These are phyloP conservation scores for Lachnellula subtilissima DNA, from an alignment of 2,329 filamentous ascomycete species.

Conservation along the genomic window DNA sequence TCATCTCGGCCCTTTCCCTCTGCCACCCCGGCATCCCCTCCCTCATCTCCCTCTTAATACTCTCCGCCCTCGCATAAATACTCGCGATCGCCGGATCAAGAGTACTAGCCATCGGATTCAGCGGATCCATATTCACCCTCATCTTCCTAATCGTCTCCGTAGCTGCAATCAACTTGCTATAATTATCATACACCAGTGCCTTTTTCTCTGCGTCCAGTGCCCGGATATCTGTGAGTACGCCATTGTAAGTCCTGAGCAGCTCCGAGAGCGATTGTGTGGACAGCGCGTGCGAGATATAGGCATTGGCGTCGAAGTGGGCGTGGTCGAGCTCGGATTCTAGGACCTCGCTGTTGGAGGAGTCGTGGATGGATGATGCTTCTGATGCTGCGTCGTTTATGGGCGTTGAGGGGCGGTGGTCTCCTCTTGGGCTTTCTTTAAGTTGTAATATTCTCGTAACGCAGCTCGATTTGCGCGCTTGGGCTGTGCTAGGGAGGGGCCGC, in stretches of 20 bases:
- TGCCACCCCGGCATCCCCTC: slow-evolving; percentile 29
- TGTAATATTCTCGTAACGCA: slow-evolving; percentile 92
- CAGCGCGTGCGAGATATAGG: slow-evolving; percentile 59
- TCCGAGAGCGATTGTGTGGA: slow-evolving; percentile 61
- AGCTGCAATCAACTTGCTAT: slow-evolving; percentile 92
- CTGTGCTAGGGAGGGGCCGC: slow-evolving; percentile 28
- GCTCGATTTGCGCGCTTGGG: slow-evolving; percentile 57
- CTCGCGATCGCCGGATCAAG: slow-evolving; percentile 69
- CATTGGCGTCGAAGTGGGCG: slow-evolving; percentile 65
- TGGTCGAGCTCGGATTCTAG: slow-evolving; percentile 68
- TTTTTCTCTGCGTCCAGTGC: slow-evolving; percentile 95
- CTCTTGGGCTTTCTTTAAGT: slow-evolving; percentile 52
- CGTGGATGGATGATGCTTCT: slow-evolving; percentile 36
- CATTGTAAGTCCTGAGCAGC: slow-evolving; percentile 65
- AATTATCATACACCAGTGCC: slow-evolving; percentile 96
- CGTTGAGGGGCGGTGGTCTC: slow-evolving; percentile 25
- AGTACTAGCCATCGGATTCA: slow-evolving; percentile 67
- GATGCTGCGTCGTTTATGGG: slow-evolving; percentile 20
- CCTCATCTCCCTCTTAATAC: slow-evolving; percentile 25
- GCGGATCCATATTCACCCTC: slow-evolving; percentile 74
- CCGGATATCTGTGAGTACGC: slow-evolving; percentile 73
- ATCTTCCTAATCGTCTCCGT: slow-evolving; percentile 94
- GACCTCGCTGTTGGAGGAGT: slow-evolving; percentile 44
- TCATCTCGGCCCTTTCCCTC: slow-evolving; percentile 41
- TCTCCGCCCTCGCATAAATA: slow-evolving; percentile 50